Conservation (phyloP, 164 flowering plant genomes). For the Paratinospora sagittata region DNA sequence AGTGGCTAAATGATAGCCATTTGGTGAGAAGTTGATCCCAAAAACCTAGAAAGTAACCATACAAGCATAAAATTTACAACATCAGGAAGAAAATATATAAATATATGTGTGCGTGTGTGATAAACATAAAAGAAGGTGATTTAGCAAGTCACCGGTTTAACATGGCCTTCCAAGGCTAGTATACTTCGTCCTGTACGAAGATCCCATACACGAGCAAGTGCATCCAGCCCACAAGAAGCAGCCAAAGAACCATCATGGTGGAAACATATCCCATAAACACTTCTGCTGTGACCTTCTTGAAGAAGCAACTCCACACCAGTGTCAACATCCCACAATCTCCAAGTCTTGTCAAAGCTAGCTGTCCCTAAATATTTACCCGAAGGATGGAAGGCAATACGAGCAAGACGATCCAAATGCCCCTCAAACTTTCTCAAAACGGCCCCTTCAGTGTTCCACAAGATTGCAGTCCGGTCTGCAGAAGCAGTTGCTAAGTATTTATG, state of each 20-base stretch:
- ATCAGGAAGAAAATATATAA: too few relatives aligned
- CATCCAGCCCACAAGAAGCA: conserved; percentile 91
- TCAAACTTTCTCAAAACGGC: conserved; percentile 54
- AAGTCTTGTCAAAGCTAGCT: conserved; percentile 94
- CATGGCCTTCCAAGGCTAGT: conserved; percentile 93
- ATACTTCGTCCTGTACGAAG: conserved; percentile 90
- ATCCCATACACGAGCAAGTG: conserved; percentile 98
- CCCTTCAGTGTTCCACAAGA: conserved; percentile 81
- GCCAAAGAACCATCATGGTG: conserved; percentile 91
- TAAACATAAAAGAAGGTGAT: neutral
- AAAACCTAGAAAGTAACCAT: conserved; percentile 46
- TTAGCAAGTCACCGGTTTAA: conserved; percentile 73
- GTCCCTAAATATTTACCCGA: conserved; percentile 92
- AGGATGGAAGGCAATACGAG: conserved; percentile 90
- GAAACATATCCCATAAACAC: conserved; percentile 80
- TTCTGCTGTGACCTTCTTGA: conserved; percentile 98
- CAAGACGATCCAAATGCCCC: conserved; percentile 93
- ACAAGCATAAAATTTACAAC: neutral
- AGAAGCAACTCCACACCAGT: conserved; percentile 87
- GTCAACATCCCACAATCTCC: conserved; percentile 93
- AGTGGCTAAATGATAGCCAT: conserved; percentile 94
- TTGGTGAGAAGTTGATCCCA: conserved; percentile 80
- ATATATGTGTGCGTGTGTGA: too few relatives aligned
- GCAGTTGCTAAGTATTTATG: conserved; percentile 70
- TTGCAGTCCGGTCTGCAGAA: conserved; percentile 95